These are phyloP conservation scores for Austroboletus novae-zelandiae DNA, from an alignment of 1,284 basidiomycete species.

Conservation along the genomic window DNA sequence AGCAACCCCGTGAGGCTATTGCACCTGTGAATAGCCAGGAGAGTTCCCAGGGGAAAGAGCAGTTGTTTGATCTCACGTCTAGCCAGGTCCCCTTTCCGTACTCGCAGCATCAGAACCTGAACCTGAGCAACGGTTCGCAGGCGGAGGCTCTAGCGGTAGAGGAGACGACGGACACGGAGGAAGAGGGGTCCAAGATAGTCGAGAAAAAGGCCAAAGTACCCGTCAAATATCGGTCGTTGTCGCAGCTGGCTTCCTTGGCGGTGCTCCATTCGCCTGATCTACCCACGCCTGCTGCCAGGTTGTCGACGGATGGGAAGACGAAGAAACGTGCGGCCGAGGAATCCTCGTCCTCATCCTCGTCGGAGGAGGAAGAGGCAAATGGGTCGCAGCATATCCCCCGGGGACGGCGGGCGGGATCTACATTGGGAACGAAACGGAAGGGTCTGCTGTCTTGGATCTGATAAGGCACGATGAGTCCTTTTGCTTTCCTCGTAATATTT, in stretches of 20 bases:
- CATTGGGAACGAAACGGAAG: conserved; percentile 27
- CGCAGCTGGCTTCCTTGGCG: conserved; percentile 47
- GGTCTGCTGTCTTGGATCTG: conserved; percentile 12
- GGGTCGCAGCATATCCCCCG: conserved; percentile 56
- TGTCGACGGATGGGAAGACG: conserved; percentile 22
- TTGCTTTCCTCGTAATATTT: too few species aligned
- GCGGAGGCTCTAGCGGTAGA: not conserved
- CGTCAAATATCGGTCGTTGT: conserved; percentile 44
- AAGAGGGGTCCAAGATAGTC: conserved; percentile 30
- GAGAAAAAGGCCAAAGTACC: conserved; percentile 29
- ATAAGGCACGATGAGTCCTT: not conserved
- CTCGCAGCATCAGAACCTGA: conserved; percentile 38
- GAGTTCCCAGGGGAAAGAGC: conserved; percentile 22
- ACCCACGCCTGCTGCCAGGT: conserved; percentile 24
- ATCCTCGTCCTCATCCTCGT: conserved; percentile 40
- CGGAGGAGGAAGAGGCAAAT: conserved; percentile 36
- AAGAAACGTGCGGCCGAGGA: conserved; percentile 35
- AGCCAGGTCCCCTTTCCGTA: conserved; percentile 47
- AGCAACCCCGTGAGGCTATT: not conserved
- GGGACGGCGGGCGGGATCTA: conserved; percentile 50
- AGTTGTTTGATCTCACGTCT: conserved; percentile 42
- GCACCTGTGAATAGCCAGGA: not conserved
- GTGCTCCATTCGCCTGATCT: conserved; percentile 38
- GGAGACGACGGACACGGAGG: conserved; percentile 29
- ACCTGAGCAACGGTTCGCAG: not conserved